phyloP scores from a whole-genome alignment of 2,329 filamentous ascomycete species.

The Endothia cerciana region DNA sequence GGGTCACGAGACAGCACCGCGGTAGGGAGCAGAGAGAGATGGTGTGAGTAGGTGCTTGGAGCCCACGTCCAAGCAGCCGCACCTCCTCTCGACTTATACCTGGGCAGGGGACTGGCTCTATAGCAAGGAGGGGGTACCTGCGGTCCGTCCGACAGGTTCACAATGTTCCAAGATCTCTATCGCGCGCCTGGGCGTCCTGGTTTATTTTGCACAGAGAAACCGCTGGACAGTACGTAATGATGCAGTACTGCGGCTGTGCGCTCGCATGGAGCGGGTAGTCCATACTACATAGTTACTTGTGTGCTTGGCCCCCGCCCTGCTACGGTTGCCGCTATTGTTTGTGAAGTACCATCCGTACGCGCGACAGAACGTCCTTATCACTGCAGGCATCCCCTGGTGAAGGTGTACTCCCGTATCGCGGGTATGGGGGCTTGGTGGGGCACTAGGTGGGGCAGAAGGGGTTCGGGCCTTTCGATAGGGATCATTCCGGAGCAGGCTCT shows the following conservation, averaged over 20 bases:
- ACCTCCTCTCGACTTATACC: slow-evolving; percentile 2
- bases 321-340: background rate
- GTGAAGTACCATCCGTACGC: background rate
- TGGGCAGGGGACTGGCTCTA: slow-evolving; percentile 9
- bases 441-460: background rate
- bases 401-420: background rate
- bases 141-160: background rate
- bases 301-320: no score
- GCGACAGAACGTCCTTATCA: slow-evolving; percentile 5
- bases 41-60: background rate
- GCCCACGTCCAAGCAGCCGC: background rate
- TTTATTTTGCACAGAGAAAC: slow-evolving; percentile 18
- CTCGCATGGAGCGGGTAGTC: background rate
- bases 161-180: slow-evolving; percentile 15
- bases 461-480: slow-evolving; percentile 1
- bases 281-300: no score
- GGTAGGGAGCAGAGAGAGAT: background rate
- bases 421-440: background rate
- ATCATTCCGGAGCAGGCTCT: slow-evolving; percentile 3
- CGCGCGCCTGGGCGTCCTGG: background rate
- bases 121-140: background rate
- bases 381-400: background rate
- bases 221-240: slow-evolving; percentile 20
- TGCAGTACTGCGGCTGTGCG: slow-evolving; percentile 10
- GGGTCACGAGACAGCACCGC: background rate